Conservation (phyloP, 2,329 filamentous ascomycete species). For the Monosporascus cannonballus region DNA sequence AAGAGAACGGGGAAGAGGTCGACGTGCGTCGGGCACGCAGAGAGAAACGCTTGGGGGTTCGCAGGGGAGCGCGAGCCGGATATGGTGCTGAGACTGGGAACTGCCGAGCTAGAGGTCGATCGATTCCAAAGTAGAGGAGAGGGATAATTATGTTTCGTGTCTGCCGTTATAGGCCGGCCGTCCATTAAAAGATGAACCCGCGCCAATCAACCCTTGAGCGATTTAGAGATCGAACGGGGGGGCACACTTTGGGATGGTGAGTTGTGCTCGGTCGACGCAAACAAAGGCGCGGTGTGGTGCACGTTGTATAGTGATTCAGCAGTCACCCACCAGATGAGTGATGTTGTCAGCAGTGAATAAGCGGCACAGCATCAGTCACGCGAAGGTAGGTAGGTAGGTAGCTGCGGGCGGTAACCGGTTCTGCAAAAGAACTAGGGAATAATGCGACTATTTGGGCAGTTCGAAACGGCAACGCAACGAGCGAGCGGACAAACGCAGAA, state of each 20-base stretch:
- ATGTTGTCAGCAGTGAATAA: neutral
- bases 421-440: neutral
- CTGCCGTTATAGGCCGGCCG: constrained; percentile 42
- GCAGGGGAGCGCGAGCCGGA: constrained; percentile 16
- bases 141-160: constrained; percentile 42
- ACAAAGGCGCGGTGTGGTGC: neutral
- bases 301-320: neutral
- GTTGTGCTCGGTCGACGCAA: neutral
- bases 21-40: constrained; percentile 33
- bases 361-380: neutral
- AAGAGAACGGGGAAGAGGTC: constrained; percentile 53
- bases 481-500: neutral
- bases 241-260: neutral
- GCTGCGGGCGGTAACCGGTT: neutral
- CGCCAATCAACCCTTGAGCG: constrained; percentile 18
- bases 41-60: constrained; percentile 9
- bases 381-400: too few species aligned
- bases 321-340: neutral
- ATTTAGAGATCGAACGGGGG: constrained; percentile 9
- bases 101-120: constrained; percentile 28
- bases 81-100: constrained; percentile 25
- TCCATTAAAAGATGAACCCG: constrained; percentile 40
- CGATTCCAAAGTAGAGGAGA: constrained; percentile 34
- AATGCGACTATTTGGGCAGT: neutral
- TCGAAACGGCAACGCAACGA: neutral